Evolutionary conservation across 2,329 filamentous ascomycete species (phyloP).

Genomic region (Microdochium paspali): DNA sequence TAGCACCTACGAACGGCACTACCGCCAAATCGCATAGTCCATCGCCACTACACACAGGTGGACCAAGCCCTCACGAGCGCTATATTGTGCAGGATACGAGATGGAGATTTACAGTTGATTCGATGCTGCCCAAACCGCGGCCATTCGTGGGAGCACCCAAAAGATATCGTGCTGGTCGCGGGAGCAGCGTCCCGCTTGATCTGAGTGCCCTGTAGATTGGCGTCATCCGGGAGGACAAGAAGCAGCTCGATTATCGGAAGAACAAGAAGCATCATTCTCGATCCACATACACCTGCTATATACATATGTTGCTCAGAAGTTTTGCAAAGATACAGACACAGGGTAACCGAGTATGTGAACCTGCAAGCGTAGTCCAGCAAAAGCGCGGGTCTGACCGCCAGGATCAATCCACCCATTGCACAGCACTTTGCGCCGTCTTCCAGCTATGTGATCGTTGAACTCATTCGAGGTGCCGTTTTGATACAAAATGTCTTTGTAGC

Average conservation of each 20-base stretch:
- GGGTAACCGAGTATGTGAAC: too few relatives aligned
- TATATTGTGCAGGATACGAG: conserved; percentile 65
- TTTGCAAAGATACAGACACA: too few relatives aligned
- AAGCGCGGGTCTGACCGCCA: too few relatives aligned
- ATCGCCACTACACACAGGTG: conserved; percentile 20
- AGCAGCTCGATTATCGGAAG: background rate
- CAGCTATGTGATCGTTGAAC: too few relatives aligned
- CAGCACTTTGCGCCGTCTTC: too few relatives aligned
- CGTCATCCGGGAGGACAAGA: background rate
- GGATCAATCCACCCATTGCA: too few relatives aligned
- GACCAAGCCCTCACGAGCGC: conserved; percentile 20
- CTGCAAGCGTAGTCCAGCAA: too few relatives aligned
- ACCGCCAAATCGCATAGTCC: conserved; percentile 29
- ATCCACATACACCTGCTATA: too few relatives aligned
- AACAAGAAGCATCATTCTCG: too few relatives aligned
- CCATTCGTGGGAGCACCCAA: conserved; percentile 67
- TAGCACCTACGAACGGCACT: conserved; percentile 49
- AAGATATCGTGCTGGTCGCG: conserved; percentile 81
- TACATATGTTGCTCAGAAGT: too few relatives aligned
- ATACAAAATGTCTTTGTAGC: too few relatives aligned
- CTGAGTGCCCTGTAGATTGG: conserved; percentile 45
- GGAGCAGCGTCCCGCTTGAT: conserved; percentile 89
- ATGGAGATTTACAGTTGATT: conserved; percentile 82
- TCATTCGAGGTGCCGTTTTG: too few relatives aligned
- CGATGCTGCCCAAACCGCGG: conserved; percentile 73